Evolutionary conservation across 352 stramenopile species (phyloP).

Genomic region (Pythium sukuiense): DNA sequence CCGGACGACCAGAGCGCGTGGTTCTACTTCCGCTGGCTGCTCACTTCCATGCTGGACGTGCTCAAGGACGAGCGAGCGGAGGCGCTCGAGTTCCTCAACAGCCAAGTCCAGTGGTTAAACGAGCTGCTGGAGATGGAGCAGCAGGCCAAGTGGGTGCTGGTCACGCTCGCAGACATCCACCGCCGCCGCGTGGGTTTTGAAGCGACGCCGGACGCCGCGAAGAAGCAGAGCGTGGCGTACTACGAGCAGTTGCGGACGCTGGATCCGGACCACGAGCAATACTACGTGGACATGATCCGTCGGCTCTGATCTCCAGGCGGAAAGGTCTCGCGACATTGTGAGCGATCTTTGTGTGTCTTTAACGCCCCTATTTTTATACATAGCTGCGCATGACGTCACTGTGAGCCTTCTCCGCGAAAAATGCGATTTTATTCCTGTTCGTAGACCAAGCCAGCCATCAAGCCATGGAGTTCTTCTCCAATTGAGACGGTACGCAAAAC

Average conservation of each 20-base stretch:
- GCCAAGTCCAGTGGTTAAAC: slow-evolving; percentile 78
- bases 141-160: slow-evolving; percentile 71
- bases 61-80: slow-evolving; percentile 41
- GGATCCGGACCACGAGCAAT: slow-evolving; percentile 60
- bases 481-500: neutral
- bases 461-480: too few species aligned
- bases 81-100: slow-evolving; percentile 51
- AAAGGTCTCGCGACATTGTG: too few species aligned
- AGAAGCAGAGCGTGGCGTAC: slow-evolving; percentile 43
- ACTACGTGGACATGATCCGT: slow-evolving; percentile 61
- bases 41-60: slow-evolving; percentile 74
- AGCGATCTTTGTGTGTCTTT: too few species aligned
- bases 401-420: too few species aligned
- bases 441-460: too few species aligned
- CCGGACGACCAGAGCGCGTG: slow-evolving; percentile 98
- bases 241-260: slow-evolving; percentile 48
- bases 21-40: slow-evolving; percentile 97
- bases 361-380: too few species aligned
- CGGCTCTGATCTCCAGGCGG: slow-evolving; percentile 27
- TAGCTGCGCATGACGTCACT: too few species aligned
- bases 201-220: slow-evolving; percentile 32
- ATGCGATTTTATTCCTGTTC: too few species aligned
- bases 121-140: slow-evolving; percentile 83
- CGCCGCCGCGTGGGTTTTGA: slow-evolving; percentile 33
- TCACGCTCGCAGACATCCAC: slow-evolving; percentile 60